These are phyloP conservation scores for Rubus parviflorus DNA, from an alignment of 306 rosid species.

Conservation along the genomic window DNA sequence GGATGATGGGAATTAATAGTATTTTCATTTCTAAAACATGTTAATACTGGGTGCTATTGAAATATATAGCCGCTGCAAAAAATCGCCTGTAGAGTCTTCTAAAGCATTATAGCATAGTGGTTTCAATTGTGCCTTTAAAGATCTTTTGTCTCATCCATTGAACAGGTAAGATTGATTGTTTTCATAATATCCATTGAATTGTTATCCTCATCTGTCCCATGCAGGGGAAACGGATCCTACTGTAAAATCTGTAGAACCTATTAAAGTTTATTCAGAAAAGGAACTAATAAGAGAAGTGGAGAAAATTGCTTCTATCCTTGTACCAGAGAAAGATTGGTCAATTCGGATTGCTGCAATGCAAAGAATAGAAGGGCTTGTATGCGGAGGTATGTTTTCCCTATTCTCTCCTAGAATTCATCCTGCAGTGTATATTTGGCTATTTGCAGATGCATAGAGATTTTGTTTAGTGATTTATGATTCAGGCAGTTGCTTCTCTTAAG, in stretches of 20 bases:
- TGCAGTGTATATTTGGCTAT: neutral
- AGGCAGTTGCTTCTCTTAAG: neutral
- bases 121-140: neutral
- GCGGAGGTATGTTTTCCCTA: slow-evolving; percentile 68
- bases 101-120: neutral
- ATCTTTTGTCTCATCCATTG: slow-evolving; percentile 2
- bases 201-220: slow-evolving; percentile 28
- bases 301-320: slow-evolving; percentile 84
- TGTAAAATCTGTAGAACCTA: slow-evolving; percentile 67
- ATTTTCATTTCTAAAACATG: neutral
- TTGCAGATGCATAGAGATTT: neutral
- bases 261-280: slow-evolving; percentile 95
- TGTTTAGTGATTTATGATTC: neutral
- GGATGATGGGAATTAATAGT: neutral
- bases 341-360: slow-evolving; percentile 91
- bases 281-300: slow-evolving; percentile 87
- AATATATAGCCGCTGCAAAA: neutral
- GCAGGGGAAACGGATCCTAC: slow-evolving; percentile 71
- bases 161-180: slow-evolving; percentile 14
- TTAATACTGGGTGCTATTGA: neutral
- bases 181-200: slow-evolving; percentile 27
- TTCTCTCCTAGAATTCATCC: neutral
- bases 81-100: neutral
- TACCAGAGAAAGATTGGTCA: slow-evolving; percentile 99
- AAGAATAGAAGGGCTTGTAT: slow-evolving; percentile 90